Conservation (phyloP, 2,329 filamentous ascomycete species). For the Penicillium freii region DNA sequence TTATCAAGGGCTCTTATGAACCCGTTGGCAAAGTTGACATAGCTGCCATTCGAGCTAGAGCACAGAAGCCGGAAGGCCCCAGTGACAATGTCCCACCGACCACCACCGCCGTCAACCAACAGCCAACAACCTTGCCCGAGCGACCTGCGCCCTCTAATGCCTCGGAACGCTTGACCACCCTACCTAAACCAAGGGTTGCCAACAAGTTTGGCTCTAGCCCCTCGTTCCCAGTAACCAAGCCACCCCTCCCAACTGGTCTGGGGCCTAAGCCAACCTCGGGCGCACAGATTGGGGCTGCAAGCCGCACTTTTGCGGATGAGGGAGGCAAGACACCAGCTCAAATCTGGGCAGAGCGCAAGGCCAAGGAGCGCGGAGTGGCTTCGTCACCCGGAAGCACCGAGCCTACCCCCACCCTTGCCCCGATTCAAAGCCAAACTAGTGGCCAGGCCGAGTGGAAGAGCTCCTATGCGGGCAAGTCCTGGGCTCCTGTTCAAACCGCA, state of each 20-base stretch:
- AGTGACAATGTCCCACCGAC: slow-evolving; percentile 45
- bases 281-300: slow-evolving; percentile 69
- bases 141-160: slow-evolving; percentile 68
- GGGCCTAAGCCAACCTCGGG: slow-evolving; percentile 60
- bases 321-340: slow-evolving; percentile 96
- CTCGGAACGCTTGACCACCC: slow-evolving; percentile 76
- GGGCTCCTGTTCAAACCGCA: slow-evolving; percentile 77
- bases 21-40: slow-evolving; percentile 97
- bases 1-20: slow-evolving; percentile 90
- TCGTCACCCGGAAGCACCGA: slow-evolving; percentile 47
- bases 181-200: slow-evolving; percentile 93
- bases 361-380: slow-evolving; percentile 63
- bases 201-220: slow-evolving; percentile 77
- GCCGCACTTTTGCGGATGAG: slow-evolving; percentile 89
- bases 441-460: slow-evolving; percentile 82
- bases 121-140: slow-evolving; percentile 66
- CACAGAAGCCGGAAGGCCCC: slow-evolving; percentile 59
- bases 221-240: slow-evolving; percentile 83
- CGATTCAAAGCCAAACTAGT: slow-evolving; percentile 65
- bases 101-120: slow-evolving; percentile 44
- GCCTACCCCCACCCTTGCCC: slow-evolving; percentile 51
- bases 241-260: slow-evolving; percentile 71
- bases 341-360: slow-evolving; percentile 97
- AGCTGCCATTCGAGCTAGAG: slow-evolving; percentile 81
- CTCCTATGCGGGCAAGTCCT: slow-evolving; percentile 83